Evolutionary conservation across 805 yeast genomes (phyloP).

Genomic region (Teunomyces panamensis): DNA sequence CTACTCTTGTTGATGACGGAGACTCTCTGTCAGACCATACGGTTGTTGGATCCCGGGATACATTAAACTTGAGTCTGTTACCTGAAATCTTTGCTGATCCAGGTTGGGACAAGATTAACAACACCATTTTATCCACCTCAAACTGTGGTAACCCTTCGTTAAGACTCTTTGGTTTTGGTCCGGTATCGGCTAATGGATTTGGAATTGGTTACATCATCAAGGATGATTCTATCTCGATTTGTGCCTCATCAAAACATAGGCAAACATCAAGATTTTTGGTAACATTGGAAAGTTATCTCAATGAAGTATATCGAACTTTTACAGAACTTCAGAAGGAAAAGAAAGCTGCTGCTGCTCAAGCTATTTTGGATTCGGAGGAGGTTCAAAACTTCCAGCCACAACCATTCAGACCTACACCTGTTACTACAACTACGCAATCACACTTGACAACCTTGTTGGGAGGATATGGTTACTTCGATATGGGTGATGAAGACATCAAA

Average conservation of each 20-base stretch:
- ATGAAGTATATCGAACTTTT: constrained; percentile 40
- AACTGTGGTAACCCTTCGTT: constrained; percentile 63
- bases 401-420: background rate
- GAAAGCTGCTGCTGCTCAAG: constrained; percentile 1
- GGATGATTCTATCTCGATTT: constrained; percentile 50
- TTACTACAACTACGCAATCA: constrained; percentile 1
- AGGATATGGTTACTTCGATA: constrained; percentile 61
- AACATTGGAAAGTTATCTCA: constrained; percentile 49
- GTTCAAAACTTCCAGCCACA: background rate
- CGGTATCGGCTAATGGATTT: constrained; percentile 56
- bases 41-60: constrained; percentile 19
- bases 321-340: constrained; percentile 19
- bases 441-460: constrained; percentile 37
- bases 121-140: constrained; percentile 66
- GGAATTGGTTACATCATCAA: constrained; percentile 56
- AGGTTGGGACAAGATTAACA: constrained; percentile 85
- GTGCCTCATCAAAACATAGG: constrained; percentile 59
- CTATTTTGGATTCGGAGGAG: too few relatives aligned
- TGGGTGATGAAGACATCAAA: constrained; percentile 50
- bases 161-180: constrained; percentile 58
- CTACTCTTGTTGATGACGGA: constrained; percentile 14
- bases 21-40: constrained; percentile 28
- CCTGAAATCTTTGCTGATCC: constrained; percentile 80
- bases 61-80: constrained; percentile 30
- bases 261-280: constrained; percentile 55